A percentile compares a stretch with the other conserved stretches of the same genome.
Conservation (phyloP, 2,329 filamentous ascomycete species). For the Onygenales sp. region DNA sequence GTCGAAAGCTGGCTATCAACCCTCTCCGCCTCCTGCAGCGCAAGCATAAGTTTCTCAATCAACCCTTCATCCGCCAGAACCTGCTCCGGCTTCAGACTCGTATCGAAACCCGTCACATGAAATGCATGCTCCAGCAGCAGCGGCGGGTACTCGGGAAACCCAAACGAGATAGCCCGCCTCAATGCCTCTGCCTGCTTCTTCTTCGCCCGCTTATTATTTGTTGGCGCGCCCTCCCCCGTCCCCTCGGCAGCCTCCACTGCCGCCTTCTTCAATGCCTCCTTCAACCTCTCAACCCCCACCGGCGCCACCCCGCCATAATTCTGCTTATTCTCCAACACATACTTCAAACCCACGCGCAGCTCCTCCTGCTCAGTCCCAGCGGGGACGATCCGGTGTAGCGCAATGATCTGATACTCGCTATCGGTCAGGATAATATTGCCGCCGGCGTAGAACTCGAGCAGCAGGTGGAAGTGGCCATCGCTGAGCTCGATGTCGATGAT, state of each 20-base stretch:
- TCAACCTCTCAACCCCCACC: slow-evolving; percentile 64
- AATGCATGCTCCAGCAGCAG: slow-evolving; percentile 81
- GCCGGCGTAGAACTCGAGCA: slow-evolving; percentile 90
- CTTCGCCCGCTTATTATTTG: slow-evolving; percentile 53
- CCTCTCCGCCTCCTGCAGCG: slow-evolving; percentile 60
- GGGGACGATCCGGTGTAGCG: slow-evolving; percentile 68
- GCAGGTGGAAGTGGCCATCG: slow-evolving; percentile 78
- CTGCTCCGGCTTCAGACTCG: slow-evolving; percentile 55
- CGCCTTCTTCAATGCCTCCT: slow-evolving; percentile 57
- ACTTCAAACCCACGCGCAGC: slow-evolving; percentile 65
- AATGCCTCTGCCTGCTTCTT: slow-evolving; percentile 68
- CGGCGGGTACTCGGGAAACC: slow-evolving; percentile 81
- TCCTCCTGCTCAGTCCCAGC: slow-evolving; percentile 79
- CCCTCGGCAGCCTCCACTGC: slow-evolving; percentile 29
- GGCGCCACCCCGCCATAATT: slow-evolving; percentile 69
- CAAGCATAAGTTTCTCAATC: slow-evolving; percentile 57
- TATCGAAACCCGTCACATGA: slow-evolving; percentile 59
- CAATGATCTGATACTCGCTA: slow-evolving; percentile 68
- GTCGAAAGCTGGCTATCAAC: slow-evolving; percentile 61
- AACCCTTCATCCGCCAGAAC: slow-evolving; percentile 58
- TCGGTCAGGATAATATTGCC: slow-evolving; percentile 94
- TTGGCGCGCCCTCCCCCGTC: slow-evolving; percentile 22
- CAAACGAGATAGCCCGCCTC: slow-evolving; percentile 69
- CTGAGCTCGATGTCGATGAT: slow-evolving; percentile 90
- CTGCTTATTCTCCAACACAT: slow-evolving; percentile 72